phyloP scores from a whole-genome alignment of 441 rosid genomes.

The Adansonia grandidieri region DNA sequence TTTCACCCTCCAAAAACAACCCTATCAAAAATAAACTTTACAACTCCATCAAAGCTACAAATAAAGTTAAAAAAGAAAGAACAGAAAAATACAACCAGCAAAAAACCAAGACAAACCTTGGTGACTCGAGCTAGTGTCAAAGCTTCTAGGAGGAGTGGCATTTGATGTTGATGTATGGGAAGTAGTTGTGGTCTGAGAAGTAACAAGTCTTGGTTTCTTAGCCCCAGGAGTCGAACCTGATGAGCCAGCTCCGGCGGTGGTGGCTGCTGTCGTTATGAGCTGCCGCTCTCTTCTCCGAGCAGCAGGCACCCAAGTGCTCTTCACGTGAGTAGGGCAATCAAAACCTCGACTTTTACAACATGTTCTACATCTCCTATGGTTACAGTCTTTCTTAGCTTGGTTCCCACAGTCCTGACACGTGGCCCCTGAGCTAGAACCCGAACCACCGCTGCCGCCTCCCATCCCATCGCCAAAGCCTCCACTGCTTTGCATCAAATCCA shows the following conservation, averaged over 20 bases:
- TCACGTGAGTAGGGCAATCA: constrained; percentile 88
- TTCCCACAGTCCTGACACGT: constrained; percentile 98
- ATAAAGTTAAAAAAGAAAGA: too few relatives aligned
- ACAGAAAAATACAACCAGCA: not conserved
- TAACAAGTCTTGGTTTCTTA: constrained; percentile 73
- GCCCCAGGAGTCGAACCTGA: constrained; percentile 72
- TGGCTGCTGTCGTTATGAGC: constrained; percentile 43
- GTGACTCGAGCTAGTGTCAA: constrained; percentile 79
- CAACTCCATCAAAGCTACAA: not conserved
- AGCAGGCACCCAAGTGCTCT: constrained; percentile 98
- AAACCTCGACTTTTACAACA: constrained; percentile 94
- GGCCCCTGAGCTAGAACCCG: constrained; percentile 48
- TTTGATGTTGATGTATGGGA: constrained; percentile 90
- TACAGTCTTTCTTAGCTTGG: constrained; percentile 93
- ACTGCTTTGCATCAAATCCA: constrained; percentile 36
- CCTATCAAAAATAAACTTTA: not conserved
- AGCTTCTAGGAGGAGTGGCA: constrained; percentile 85
- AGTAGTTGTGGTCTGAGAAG: constrained; percentile 66
- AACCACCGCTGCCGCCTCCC: constrained; percentile 43
- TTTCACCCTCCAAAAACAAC: constrained; percentile 5
- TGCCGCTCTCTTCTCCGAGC: constrained; percentile 87
- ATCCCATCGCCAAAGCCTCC: constrained; percentile 37
- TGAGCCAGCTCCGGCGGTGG: constrained; percentile 40
- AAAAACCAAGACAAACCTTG: constrained; percentile 54
- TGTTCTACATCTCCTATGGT: constrained; percentile 81